Percentiles rank a stretch among this genome's conserved stretches.
phyloP scores from a whole-genome alignment of 352 stramenopile species.

The Phytophthora macrochlamydospora region DNA sequence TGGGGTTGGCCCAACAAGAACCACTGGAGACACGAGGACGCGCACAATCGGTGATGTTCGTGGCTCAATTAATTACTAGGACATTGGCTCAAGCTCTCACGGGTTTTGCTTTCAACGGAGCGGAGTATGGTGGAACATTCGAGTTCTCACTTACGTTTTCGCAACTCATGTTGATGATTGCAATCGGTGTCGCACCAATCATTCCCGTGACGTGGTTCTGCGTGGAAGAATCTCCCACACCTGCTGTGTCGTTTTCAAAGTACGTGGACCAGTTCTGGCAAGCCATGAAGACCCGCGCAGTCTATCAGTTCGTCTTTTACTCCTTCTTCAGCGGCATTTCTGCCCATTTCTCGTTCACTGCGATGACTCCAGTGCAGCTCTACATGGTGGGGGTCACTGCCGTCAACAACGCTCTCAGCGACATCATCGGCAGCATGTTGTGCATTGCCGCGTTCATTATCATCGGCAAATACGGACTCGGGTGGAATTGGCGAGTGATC shows the following conservation, averaged over 20 bases:
- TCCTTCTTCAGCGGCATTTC: constrained; percentile 29
- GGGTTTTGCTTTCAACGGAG: constrained; percentile 47
- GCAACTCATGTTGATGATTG: constrained; percentile 37
- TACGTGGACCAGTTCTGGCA: constrained; percentile 23
- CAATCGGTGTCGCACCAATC: constrained; percentile 5
- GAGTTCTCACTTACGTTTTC: constrained; percentile 48
- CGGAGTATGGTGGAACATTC: constrained; percentile 55
- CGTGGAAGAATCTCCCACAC: constrained; percentile 16
- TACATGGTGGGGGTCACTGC: constrained; percentile 22
- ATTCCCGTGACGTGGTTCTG: constrained; percentile 30
- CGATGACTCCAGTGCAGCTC: constrained; percentile 9
- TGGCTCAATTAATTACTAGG: constrained; percentile 17
- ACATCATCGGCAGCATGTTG: constrained; percentile 17
- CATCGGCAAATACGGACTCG: constrained; percentile 16
- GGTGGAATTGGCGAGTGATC: constrained; percentile 30
- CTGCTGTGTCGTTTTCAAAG: constrained; percentile 3
- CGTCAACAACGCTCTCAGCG: constrained; percentile 17
- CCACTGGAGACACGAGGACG: constrained; percentile 27
- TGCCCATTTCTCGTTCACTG: constrained; percentile 19
- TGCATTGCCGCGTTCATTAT: constrained; percentile 20
- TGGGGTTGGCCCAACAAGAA: constrained; percentile 47
- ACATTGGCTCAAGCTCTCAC: constrained; percentile 27
- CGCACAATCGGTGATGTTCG: constrained; percentile 41
- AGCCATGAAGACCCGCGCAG: constrained; percentile 23
- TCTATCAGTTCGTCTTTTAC: constrained; percentile 37